Evolutionary conservation across 352 stramenopile species (phyloP), one percentile per base, ranked within the genome.

Genomic region (Phytophthora crassamura): DNA sequence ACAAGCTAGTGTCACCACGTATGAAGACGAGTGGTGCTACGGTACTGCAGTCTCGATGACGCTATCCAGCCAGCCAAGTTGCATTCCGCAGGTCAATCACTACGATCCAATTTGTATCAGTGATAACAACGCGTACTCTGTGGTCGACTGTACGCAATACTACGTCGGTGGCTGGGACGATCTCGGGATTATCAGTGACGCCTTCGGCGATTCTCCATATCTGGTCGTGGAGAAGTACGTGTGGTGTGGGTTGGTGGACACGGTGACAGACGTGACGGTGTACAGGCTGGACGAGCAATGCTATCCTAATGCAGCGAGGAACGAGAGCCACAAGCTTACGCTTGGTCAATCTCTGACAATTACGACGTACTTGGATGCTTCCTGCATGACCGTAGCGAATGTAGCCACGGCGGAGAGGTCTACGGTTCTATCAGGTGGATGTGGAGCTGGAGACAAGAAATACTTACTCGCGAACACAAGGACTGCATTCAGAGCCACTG

Each of bases 161-260:
- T 32, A 14, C 8, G 0, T 8, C 7, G 43, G 39, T 2, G 38
- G 36, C 14, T 59, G 28, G 25, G 43, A 63, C 11, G 43, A 63
- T 30, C 32, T 53, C 28, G 42, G 55, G 15, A 34, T 63, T 7
- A 47, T 55, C 15, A 47, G 15, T 10, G n/a, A 40, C 16, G 20
- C 55, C 1, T 63, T 63, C 33, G 55, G 43, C 3, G 8, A 22
- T 14, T 40, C 8, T 39, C 51, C 51, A 11, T 50, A 50, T 42
- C 28, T 63, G 15, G 5, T 54, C 11, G 35, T 56, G 39, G 42
- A 64, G 35, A 54, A 40, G 14, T 64, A 50, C n/a, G 14, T 39
- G 7, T 20, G 12, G 25, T 36, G 50, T 22, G 28, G 36, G 39
- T 32, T 7, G 5, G 8, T 7, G 28, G 32, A 58, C 3, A 30